Conservation (phyloP, 164 flowering plant species). For the Vitis vinifera region DNA sequence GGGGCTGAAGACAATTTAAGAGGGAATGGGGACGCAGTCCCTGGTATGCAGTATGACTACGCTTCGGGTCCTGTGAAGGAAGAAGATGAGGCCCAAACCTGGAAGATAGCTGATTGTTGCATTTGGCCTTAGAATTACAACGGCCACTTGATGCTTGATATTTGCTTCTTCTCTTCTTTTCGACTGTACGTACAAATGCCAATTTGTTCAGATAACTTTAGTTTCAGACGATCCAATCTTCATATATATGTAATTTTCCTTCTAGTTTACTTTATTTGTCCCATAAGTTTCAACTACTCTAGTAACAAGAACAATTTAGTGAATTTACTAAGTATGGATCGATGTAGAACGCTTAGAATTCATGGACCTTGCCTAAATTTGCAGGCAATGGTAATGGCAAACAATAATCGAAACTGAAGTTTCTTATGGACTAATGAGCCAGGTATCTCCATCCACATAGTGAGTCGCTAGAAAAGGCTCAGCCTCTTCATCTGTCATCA, state of each 20-base stretch:
- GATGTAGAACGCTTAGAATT: neutral
- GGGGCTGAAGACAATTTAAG: neutral
- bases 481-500: constrained; percentile 55
- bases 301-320: neutral
- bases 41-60: neutral
- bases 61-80: neutral
- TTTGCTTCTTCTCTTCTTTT: too few relatives aligned
- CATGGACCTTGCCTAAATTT: neutral
- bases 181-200: neutral
- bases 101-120: constrained; percentile 23
- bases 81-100: constrained; percentile 8
- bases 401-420: neutral
- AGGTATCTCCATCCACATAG: constrained; percentile 51
- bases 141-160: neutral
- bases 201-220: neutral
- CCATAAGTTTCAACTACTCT: neutral
- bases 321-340: too few relatives aligned
- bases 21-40: neutral
- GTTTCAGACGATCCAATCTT: neutral
- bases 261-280: neutral
- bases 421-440: constrained; percentile 41
- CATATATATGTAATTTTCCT: neutral
- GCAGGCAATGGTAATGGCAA: too few relatives aligned
- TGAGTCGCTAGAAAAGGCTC: constrained; percentile 51
- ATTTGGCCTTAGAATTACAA: constrained; percentile 12